Evolutionary conservation across 108 stramenopile genomes (phyloP).

Genomic region (Aureococcus anophagefferens): DNA sequence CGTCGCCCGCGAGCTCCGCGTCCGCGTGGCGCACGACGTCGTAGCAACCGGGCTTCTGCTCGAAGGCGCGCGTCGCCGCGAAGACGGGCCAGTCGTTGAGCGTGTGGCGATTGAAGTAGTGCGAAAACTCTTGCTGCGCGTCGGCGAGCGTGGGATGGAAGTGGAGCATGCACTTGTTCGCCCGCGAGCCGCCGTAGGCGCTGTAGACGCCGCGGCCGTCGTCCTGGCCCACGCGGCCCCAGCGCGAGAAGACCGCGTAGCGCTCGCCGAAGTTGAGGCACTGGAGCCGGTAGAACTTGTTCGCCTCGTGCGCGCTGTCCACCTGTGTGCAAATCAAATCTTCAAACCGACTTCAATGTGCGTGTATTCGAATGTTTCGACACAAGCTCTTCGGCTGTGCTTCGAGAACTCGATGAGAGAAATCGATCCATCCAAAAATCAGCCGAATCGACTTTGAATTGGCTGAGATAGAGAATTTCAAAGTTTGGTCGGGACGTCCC

Average conservation of each 20-base stretch:
- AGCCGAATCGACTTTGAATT: too few species aligned
- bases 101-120: background rate
- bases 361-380: too few species aligned
- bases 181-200: background rate
- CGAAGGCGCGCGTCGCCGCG: background rate
- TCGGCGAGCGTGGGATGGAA: background rate
- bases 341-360: too few species aligned
- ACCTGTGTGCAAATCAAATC: too few species aligned
- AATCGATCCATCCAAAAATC: too few species aligned
- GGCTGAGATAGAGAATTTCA: too few species aligned
- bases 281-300: background rate
- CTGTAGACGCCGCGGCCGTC: background rate
- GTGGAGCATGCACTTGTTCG: background rate
- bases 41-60: background rate
- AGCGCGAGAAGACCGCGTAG: background rate
- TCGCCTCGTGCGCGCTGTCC: background rate
- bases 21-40: background rate
- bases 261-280: background rate
- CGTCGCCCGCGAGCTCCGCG: background rate
- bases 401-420: too few species aligned
- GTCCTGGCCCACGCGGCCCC: background rate
- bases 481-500: too few species aligned
- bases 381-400: too few species aligned
- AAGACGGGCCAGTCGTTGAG: background rate
- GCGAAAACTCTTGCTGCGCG: background rate